Evolutionary conservation across 352 stramenopile species (phyloP), one percentile per base, ranked within the genome.

Genomic region (Phytophthora pseudosyringae): DNA sequence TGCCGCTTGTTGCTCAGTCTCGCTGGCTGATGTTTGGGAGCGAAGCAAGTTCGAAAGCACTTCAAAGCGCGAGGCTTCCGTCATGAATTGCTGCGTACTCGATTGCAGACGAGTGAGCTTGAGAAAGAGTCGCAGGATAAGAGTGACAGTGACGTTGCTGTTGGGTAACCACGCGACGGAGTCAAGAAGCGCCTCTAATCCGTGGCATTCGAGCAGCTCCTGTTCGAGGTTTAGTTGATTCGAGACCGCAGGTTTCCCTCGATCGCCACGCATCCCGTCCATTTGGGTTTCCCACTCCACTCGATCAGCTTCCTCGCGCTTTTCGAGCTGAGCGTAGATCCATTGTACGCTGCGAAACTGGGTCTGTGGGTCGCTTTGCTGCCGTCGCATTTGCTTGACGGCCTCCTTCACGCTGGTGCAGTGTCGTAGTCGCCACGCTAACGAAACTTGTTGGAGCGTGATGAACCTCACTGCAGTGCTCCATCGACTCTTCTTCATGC

Each of bases 391-490:
- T 4, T 59, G 57, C 15, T 71, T 72, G 39, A 85, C 59, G 25
- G 83, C 80, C 13, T 91, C 83, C 10, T 60, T 52, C 0, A 87
- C 39, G 33, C 67, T 88, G 1, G 51, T 56, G 47, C 83, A 91
- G 35, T 89, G 71, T 21, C 61, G 61, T 29, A 89, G 66, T 5
- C 80, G 66, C 83, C 83, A 91, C 9, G 78, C 69, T 28, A 91
- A 63, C 16, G 83, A 88, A 21, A 83, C 68, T 40, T 68, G 60
- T 18, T 74, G 75, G 9, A 82, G 69, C 2, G 83, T 91, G 28
- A 83, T 53, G 41, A 91, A 73, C 12, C 68, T 70, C 16, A 89
- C 71, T 21, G 63, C 66, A 18, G 63, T 48, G 45, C 80, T 90
- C 83, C 83, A 91, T 35, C 45, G 28, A 66, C 83, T 81, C 50